A percentile compares a stretch with the other conserved stretches of the same genome.
Evolutionary conservation across 1,284 basidiomycete genomes (phyloP).

Genomic region (Irpex sp.): DNA sequence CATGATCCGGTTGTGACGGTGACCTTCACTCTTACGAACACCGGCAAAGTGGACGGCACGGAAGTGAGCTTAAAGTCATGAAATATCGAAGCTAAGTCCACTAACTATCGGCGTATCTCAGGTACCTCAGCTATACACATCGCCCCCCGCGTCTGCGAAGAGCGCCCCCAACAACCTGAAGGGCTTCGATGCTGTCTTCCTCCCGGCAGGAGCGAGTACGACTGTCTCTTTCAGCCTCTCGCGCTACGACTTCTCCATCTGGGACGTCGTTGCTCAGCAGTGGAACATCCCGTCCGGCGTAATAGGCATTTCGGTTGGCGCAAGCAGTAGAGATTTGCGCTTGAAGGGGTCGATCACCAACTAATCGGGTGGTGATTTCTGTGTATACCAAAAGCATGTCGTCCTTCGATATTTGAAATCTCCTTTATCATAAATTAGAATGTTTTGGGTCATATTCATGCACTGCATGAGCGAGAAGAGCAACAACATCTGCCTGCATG

Average conservation of each 20-base stretch:
- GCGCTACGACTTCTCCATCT: constrained; percentile 52
- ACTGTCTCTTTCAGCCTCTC: constrained; percentile 55
- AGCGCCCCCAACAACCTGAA: constrained; percentile 62
- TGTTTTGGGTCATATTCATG: too few relatives aligned
- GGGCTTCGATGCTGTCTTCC: constrained; percentile 58
- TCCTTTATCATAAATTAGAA: too few relatives aligned
- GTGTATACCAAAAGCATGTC: background rate
- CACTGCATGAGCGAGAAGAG: too few relatives aligned
- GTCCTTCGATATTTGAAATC: too few relatives aligned
- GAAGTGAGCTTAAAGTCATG: constrained; percentile 31
- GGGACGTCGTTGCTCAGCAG: constrained; percentile 25
- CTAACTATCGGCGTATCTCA: constrained; percentile 17
- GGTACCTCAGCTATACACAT: constrained; percentile 49
- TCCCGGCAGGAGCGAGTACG: constrained; percentile 44
- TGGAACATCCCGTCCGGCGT: constrained; percentile 25
- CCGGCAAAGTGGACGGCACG: constrained; percentile 42
- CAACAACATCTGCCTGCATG: too few relatives aligned
- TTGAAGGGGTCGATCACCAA: constrained; percentile 30
- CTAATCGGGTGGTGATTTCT: constrained; percentile 8
- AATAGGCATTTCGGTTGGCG: constrained; percentile 26
- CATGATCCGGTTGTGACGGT: constrained; percentile 43
- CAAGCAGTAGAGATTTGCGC: constrained; percentile 27
- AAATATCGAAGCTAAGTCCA: background rate
- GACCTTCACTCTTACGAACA: constrained; percentile 44
- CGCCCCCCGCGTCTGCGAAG: constrained; percentile 42